Conservation (phyloP, 192 early-diverging fungal genomes). For the Paraglomus occultum region DNA sequence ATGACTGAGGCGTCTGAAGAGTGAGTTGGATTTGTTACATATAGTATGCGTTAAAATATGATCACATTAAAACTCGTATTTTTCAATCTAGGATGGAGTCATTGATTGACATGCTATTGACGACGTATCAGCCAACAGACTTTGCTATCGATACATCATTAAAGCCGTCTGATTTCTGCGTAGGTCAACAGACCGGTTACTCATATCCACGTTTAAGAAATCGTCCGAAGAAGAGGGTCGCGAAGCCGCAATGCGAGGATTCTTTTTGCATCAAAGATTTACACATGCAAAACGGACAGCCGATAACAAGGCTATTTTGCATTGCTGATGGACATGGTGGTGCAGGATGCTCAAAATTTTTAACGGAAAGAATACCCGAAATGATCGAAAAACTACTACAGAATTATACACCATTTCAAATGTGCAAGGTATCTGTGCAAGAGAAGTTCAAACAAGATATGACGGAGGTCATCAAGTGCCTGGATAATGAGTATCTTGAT, state of each 20-base stretch:
- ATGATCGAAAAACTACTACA: conserved; percentile 48
- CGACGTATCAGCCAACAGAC: conserved; percentile 21
- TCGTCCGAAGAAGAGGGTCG: conserved; percentile 43
- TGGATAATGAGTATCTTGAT: conserved; percentile 52
- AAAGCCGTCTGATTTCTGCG: conserved; percentile 48
- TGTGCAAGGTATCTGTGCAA: conserved; percentile 39
- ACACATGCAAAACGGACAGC: conserved; percentile 29
- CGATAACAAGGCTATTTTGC: conserved; percentile 47
- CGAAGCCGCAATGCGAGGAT: conserved; percentile 55
- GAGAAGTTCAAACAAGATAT: conserved; percentile 43
- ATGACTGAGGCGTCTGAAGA: background rate
- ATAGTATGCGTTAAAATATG: background rate
- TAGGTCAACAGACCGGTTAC: conserved; percentile 57
- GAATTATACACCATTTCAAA: conserved; percentile 36
- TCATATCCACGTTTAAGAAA: conserved; percentile 56
- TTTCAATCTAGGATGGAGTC: background rate
- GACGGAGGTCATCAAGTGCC: conserved; percentile 40
- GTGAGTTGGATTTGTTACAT: conserved; percentile 8
- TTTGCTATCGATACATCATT: conserved; percentile 42
- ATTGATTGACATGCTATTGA: conserved; percentile 6
- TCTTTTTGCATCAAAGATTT: conserved; percentile 50
- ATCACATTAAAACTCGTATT: background rate
- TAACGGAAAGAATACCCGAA: conserved; percentile 45
- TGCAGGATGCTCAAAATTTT: conserved; percentile 51
- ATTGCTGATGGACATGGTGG: conserved; percentile 62